Base-by-base conservation (phyloP, 805 yeast species). In the Metschnikowia colocasiae region DNA sequence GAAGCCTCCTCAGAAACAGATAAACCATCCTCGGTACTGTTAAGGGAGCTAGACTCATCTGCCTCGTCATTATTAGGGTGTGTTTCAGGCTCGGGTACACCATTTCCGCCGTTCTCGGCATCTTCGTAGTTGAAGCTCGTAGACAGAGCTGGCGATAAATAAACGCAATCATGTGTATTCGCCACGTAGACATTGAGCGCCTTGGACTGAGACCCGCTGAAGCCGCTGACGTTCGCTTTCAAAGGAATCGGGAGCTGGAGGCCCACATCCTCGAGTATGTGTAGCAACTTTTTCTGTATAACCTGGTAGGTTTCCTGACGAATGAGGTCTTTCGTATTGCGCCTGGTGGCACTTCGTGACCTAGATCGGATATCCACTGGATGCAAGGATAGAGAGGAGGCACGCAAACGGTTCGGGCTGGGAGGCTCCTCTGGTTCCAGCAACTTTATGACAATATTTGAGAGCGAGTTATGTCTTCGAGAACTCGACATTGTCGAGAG, bases 61-160 rank as follows among this genome's bases (percentile, higher is more conserved):
- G n/a, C n/a, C 9, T 39, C 42, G 25, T 29, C 42, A 5, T 6
- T 7, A 7, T 6, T 15, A 19, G 26, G 26, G n/a, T n/a, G 34
- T 3, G 4, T 7, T 12, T 43, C 48, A 18, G 49, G 50, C 31
- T 56, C 57, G 3, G 62, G 59, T 6, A 55, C 49, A 5, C 35
- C 50, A 34, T 41, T 43, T 19, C 66, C 70, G 4, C 74, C 76
- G 45, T 67, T 67, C 49, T 72, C 77, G 6, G 61, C 71, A 49
- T 72, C 77, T 48, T 69, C 76, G 50, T 71, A 69, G 13, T 73
- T 69, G 52, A 64, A 68, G 42, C 71, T 64, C 12, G 73, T 67
- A 3, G 73, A 61, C 18, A 63, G 57, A 1, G 76, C 66, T 2
- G 75, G 72, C 1, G 73, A 64, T 36, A 72, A 56, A 51, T 63